Base-by-base conservation (phyloP, 768 basidiomycete species). In the Mycena pura region DNA sequence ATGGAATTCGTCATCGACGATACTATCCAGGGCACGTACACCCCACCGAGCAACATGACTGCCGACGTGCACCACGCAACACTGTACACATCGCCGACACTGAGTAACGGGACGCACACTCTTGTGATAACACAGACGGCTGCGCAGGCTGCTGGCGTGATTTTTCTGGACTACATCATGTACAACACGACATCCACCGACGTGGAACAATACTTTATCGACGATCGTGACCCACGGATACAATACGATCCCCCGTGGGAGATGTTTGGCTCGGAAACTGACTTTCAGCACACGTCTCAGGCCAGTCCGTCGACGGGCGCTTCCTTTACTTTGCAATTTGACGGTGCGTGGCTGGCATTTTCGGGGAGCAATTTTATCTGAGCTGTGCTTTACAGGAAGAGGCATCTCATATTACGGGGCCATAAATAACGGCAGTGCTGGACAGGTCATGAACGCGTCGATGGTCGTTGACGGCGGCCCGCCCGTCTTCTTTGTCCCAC, bases 271-370 rank as follows among this genome's bases (percentile, higher is more conserved):
- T 27, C 44, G 19, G 34, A 40, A 2, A 25, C 5, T 1, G 50
- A 60, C 29, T 60, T 60, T 27, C n/a, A 31, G 29, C 59, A 60
- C 38, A 60, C 59, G 7, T 53, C 59, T 11, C 51, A 52, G 17
- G 43, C 7, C 17, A 53, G 44, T 28, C 29, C 50, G 5, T 10
- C n/a, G 1, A 34, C 24, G 3, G 59, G 50, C 1, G 59, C 52
- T 22, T 45, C 25, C 1, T 32, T 53, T 2, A 13, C 43, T 0
- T 32, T 60, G 1, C 6, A 29, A 53, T 60, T 53, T 15, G 44
- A 52, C 4, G 60, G 59, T 53, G 34, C 39, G 43, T 17, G 8
- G 19, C n/a, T n/a, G 13, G 22, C 14, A 2, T 13, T 43, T 3
- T 13, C n/a, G 17, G 5, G 17, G 1, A 2, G 25, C 11, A 28